Base-by-base conservation (phyloP, 495 filamentous ascomycete genomes). In the Trichodelitschia bisporula region DNA sequence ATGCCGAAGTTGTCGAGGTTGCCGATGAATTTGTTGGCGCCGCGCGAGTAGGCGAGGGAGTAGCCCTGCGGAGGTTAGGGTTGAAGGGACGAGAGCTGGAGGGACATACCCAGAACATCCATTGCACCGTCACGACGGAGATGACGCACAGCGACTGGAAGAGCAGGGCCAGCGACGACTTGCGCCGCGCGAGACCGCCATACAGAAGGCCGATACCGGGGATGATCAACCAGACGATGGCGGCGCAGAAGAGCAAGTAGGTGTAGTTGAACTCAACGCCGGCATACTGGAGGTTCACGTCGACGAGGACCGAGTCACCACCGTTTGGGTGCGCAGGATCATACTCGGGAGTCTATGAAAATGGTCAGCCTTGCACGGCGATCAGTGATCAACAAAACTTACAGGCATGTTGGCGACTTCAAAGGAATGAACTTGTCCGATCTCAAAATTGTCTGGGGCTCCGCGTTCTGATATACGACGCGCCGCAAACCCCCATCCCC, bases 191-290 rank as follows among this genome's bases (percentile, higher is more conserved):
- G 11, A 70, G 51, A 29, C 65, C 64, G 26, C 59, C 54, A 40
- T 70, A 68, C 6, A 70, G 48, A 0, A 70, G 44, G 20, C 62
- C 62, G 33, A 68, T 62, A 2, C 63, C 64, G 3, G 64, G 64
- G 10, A 68, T 61, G 26, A 67, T 67, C 27, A 69, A 39, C 58
- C 59, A 68, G 29, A 68, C 62, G 31, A 69, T 37, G 40, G 58
- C 59, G 5, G 45, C 51, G 31, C 59, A 62, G 29, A 58, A 44
- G 18, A 58, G 38, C 25, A 68, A 54, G 36, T 61, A 66, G 35
- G 47, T 47, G 37, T 61, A 59, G 34, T 68, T 56, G 42, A 51
- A 59, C 35, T 59, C 56, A 28, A 54, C 42, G 18, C 62, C 62
- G 6, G 34, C 36, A 36, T 56, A 62, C 38, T 60, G 58, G 9